A percentile compares a stretch with the other conserved stretches of the same genome.
Evolutionary conservation across 306 rosid genomes (phyloP).

Genomic region (Trifolium pratense): DNA sequence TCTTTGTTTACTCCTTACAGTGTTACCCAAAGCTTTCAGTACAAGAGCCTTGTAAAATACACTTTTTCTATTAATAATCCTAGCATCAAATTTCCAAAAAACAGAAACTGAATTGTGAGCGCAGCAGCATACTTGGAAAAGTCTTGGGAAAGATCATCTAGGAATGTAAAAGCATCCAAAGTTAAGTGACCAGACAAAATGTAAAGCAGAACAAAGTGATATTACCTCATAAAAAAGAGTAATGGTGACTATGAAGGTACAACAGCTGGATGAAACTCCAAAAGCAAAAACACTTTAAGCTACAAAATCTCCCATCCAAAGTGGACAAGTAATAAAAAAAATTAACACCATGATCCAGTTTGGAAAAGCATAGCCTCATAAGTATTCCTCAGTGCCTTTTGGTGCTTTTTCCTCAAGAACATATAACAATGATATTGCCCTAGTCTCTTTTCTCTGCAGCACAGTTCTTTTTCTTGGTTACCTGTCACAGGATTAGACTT

Average conservation of each 20-base stretch:
- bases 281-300: conserved; percentile 52
- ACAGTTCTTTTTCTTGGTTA: conserved; percentile 63
- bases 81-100: conserved; percentile 28
- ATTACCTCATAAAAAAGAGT: conserved; percentile 62
- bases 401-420: conserved; percentile 31
- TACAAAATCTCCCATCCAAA: conserved; percentile 50
- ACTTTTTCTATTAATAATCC: conserved; percentile 24
- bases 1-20: conserved; percentile 31
- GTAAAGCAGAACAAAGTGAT: conserved; percentile 34
- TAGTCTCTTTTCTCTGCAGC: conserved; percentile 49
- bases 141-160: conserved; percentile 27
- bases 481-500: conserved; percentile 52
- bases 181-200: conserved; percentile 17
- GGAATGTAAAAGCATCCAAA: conserved; percentile 27
- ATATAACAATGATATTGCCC: conserved; percentile 44
- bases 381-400: conserved; percentile 32
- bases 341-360: conserved; percentile 44
- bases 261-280: conserved; percentile 50
- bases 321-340: conserved; percentile 44
- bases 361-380: conserved; percentile 43
- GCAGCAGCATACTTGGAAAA: conserved; percentile 25
- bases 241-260: conserved; percentile 47
- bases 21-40: conserved; percentile 21
- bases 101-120: conserved; percentile 19
- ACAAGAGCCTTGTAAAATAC: conserved; percentile 21